Evolutionary conservation across 2,329 filamentous ascomycete genomes (phyloP).

Genomic region (Fusarium ramigenum): DNA sequence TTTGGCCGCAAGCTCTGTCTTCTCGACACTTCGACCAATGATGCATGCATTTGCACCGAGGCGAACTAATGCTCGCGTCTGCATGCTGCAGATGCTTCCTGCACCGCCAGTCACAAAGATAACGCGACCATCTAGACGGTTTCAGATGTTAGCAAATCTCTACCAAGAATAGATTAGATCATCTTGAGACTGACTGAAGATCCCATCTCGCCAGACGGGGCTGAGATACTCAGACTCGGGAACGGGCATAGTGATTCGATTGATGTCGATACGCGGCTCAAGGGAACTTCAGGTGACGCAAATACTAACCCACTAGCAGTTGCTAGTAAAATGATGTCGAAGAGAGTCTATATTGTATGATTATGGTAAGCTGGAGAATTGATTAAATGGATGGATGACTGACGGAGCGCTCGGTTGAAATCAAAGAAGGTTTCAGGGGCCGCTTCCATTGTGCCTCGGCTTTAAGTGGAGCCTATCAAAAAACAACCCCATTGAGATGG

Average conservation of each 20-base stretch:
- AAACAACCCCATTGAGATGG: conserved; percentile 1
- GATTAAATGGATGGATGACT: neutral
- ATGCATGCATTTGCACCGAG: conserved; percentile 95
- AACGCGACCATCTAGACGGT: conserved; percentile 77
- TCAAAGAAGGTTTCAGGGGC: neutral
- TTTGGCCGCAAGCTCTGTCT: conserved; percentile 82
- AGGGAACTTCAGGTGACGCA: neutral
- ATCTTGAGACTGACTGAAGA: conserved; percentile 73
- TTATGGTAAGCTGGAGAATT: neutral
- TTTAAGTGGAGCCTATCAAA: conserved; percentile 15
- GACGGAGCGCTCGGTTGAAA: neutral
- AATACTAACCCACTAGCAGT: neutral
- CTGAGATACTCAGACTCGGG: conserved; percentile 81
- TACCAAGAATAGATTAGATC: neutral
- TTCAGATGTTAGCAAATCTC: conserved; percentile 3
- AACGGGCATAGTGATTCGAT: conserved; percentile 66
- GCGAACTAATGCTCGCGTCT: conserved; percentile 89
- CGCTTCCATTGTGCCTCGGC: conserved; percentile 34
- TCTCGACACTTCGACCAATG: conserved; percentile 86
- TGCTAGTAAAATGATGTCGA: neutral
- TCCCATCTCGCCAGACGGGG: conserved; percentile 84
- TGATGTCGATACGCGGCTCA: neutral
- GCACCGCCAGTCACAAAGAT: conserved; percentile 96
- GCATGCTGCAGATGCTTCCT: conserved; percentile 91
- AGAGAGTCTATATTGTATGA: neutral